Evolutionary conservation across 78 protist species (phyloP).

Genomic region (Polysphondylium violaceum): DNA sequence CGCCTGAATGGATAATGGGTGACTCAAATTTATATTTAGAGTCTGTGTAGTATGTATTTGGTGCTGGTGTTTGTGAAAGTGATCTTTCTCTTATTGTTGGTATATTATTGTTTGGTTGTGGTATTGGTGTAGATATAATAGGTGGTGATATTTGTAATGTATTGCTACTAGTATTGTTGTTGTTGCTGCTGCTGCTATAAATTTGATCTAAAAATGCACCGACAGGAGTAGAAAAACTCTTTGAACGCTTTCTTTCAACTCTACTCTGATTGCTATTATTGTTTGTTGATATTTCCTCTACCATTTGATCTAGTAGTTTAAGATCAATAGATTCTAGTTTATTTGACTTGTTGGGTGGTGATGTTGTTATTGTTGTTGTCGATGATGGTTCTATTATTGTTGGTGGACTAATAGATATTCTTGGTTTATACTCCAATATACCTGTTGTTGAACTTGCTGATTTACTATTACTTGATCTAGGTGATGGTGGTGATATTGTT

Average conservation of each 20-base stretch:
- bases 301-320: not conserved
- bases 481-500: not conserved
- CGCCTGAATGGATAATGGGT: conserved; percentile 57
- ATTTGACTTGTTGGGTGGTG: not conserved
- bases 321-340: not conserved
- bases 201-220: too few species aligned
- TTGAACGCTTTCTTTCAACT: not conserved
- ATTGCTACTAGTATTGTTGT: not conserved
- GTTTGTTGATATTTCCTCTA: not conserved
- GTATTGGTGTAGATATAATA: not conserved
- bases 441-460: not conserved
- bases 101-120: not conserved
- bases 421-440: not conserved
- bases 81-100: not conserved
- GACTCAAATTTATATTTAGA: not conserved
- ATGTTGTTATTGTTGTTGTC: not conserved
- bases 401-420: not conserved
- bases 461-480: too few species aligned
- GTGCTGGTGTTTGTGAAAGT: conserved; percentile 18
- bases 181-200: not conserved
- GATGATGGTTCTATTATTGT: too few species aligned
- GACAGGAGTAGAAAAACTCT: not conserved
- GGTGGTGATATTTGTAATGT: not conserved
- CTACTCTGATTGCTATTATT: not conserved
- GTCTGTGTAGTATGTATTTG: too few species aligned